These are phyloP conservation scores for Termitomyces sp. DNA, from an alignment of 768 basidiomycete genomes.

Conservation along the genomic window DNA sequence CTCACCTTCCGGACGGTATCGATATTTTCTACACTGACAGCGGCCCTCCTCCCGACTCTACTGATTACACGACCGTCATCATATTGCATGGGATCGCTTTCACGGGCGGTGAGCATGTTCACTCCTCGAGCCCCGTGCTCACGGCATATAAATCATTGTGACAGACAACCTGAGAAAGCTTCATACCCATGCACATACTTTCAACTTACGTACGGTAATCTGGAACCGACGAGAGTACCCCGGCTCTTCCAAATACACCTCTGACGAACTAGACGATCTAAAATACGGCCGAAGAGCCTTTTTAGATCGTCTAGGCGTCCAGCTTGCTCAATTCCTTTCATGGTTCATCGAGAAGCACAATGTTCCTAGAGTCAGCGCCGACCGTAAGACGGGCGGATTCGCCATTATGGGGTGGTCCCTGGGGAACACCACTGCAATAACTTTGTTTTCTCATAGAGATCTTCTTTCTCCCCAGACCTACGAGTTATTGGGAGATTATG, in stretches of 20 bases:
- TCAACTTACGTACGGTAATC: constrained; percentile 29
- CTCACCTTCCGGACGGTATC: constrained; percentile 19
- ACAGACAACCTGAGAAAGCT: constrained; percentile 20
- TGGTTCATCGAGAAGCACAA: constrained; percentile 24
- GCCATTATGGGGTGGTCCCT: constrained; percentile 39
- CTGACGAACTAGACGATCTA: constrained; percentile 30
- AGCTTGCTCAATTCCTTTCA: constrained; percentile 28
- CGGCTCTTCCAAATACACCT: constrained; percentile 30
- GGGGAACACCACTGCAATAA: constrained; percentile 27
- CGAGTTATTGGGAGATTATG: constrained; percentile 26
- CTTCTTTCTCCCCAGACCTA: constrained; percentile 23
- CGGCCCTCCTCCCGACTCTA: constrained; percentile 26
- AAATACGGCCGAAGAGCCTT: constrained; percentile 22
- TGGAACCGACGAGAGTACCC: constrained; percentile 33
- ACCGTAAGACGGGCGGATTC: constrained; percentile 32
- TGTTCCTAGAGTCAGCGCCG: constrained; percentile 24
- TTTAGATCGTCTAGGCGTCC: constrained; percentile 25
- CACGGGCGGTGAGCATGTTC: constrained; percentile 29
- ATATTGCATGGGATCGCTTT: constrained; percentile 34
- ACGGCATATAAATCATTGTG: neutral
- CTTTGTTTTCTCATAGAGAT: constrained; percentile 25
- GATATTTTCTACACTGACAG: constrained; percentile 33
- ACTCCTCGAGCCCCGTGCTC: neutral
- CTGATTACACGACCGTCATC: constrained; percentile 35
- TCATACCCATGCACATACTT: constrained; percentile 19